A percentile compares a stretch with the other conserved stretches of the same genome.
Evolutionary conservation across 78 protist species (phyloP).

Genomic region (Dictyostelium intermedium): DNA sequence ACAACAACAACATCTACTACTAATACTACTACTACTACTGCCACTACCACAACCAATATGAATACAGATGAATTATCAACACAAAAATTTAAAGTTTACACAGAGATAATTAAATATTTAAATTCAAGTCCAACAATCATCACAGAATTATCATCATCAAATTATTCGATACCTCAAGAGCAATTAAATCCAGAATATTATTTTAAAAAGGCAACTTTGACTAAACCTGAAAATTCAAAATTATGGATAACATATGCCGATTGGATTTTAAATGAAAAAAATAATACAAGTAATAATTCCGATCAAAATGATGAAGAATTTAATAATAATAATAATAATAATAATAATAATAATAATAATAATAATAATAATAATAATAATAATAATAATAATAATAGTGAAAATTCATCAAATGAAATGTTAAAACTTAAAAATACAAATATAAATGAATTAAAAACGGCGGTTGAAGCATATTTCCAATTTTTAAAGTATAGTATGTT

Average conservation of each 20-base stretch:
- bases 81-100: constrained; percentile 7
- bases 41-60: neutral
- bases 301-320: neutral
- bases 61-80: neutral
- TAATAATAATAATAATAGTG: neutral
- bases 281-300: neutral
- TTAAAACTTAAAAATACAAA: neutral
- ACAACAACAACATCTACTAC: neutral
- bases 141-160: constrained; percentile 2
- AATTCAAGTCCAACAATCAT: neutral
- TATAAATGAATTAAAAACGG: neutral
- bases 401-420: neutral
- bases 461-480: constrained; percentile 37
- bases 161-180: neutral
- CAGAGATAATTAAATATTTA: constrained; percentile 20
- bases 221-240: constrained; percentile 7
- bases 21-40: neutral
- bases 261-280: neutral
- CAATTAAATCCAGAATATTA: constrained; percentile 21
- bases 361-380: too few relatives aligned
- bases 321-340: neutral
- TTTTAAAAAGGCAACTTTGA: neutral
- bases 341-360: too few relatives aligned
- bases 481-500: constrained; percentile 1
- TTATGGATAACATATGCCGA: constrained; percentile 6